Evolutionary conservation across 208 protist species (phyloP), one percentile per base, ranked within the genome.

Genomic region (Leishmania amazonensis): DNA sequence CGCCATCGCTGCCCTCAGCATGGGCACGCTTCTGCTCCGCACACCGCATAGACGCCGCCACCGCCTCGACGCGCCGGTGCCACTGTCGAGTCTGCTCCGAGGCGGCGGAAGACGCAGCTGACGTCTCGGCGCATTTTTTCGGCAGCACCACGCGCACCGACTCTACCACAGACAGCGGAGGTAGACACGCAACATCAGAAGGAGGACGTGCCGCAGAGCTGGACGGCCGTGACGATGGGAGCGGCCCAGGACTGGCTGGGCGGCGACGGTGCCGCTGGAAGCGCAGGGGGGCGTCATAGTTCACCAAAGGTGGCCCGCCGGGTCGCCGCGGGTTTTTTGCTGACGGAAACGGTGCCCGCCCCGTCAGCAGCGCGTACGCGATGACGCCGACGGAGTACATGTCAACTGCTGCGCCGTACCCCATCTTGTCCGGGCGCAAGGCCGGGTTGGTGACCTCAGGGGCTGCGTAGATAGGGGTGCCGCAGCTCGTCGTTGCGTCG

Each of bases 301-400:
- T 79, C 28, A 86, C 79, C 19, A 81, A 57, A 15, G 83, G 74
- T 53, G 78, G 74, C 7, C 78, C 83, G 35, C 79, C 42, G 4
- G 76, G 79, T 17, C 78, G 83, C 17, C 78, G 78, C 54, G 78
- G 75, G 47, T 73, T 73, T 38, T 58, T 65, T 40, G 19, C 6
- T 47, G 83, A 78, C 21, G 83, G 86, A 74, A 94, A 95, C 38
- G 92, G 89, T 24, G 84, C 73, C 19, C 79, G 79, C 38, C 87
- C 88, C 24, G 85, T 90, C 31, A 93, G 71, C 76, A 95, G 86
- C 47, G 84, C 89, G 75, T 88, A 94, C 28, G 88, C 71, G 67
- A 94, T 87, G 71, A 94, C 91, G 75, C 93, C 91, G 51, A 96
- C 72, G 45, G 89, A 94, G 81, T 86, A 96, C 67, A 95, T 78